A percentile compares a stretch with the other conserved stretches of the same genome.
Conservation (phyloP, 345 rosid species). For the Acer campestre region DNA sequence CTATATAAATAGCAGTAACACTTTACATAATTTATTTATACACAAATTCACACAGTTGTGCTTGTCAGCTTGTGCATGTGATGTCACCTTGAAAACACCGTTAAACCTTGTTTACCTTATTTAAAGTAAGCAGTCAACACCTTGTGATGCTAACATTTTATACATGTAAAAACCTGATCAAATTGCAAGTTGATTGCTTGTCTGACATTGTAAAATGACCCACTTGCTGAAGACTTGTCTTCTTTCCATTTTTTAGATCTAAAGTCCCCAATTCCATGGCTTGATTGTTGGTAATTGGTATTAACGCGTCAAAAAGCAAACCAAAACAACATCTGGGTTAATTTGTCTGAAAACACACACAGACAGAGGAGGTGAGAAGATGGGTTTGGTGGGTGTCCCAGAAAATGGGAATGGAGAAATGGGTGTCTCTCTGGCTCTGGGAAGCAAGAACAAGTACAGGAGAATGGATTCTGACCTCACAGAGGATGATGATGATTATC, state of each 20-base stretch:
- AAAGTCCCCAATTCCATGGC: background rate
- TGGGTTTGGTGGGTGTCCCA: slow-evolving; percentile 55
- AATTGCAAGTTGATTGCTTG: slow-evolving; percentile 16
- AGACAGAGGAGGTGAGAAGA: slow-evolving; percentile 19
- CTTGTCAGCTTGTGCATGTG: too few species aligned
- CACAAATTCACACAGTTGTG: background rate
- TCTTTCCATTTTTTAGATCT: slow-evolving; percentile 20
- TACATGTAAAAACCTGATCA: background rate
- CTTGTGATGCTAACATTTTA: slow-evolving; percentile 16
- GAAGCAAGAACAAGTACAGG: slow-evolving; percentile 70
- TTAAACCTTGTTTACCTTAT: slow-evolving; percentile 1
- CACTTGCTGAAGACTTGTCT: slow-evolving; percentile 11
- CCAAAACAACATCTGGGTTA: slow-evolving; percentile 15
- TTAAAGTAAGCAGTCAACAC: slow-evolving; percentile 11
- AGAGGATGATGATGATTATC: slow-evolving; percentile 40
- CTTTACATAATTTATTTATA: background rate
- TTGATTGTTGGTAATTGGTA: background rate
- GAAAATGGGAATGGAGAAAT: slow-evolving; percentile 50
- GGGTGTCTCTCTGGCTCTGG: slow-evolving; percentile 38
- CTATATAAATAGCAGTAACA: too few species aligned
- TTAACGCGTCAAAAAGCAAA: background rate
- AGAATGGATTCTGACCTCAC: slow-evolving; percentile 65
- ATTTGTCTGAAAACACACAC: slow-evolving; percentile 4
- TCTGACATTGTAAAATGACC: background rate
- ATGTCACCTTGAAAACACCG: slow-evolving; percentile 32